Evolutionary conservation across 2,329 filamentous ascomycete species (phyloP), one percentile per base, ranked within the genome.

Genomic region (Lecanicillium sp.): DNA sequence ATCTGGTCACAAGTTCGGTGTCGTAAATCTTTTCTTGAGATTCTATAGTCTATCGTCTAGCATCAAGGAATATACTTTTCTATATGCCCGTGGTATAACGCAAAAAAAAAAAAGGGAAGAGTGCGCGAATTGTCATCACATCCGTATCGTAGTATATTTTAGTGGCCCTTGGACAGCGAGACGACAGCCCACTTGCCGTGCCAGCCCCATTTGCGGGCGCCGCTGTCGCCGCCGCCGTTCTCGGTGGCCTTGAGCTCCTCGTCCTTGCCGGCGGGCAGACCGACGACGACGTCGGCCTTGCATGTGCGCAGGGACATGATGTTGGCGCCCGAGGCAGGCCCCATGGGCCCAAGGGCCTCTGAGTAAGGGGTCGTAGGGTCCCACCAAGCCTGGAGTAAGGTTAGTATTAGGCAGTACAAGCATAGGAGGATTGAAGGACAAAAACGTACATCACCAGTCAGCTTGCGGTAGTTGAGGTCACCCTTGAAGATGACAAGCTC

Each of bases 401-500:
- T 20, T 13, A 30, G 25, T 13, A 33, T n/a, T n/a, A n/a, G n/a
- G n/a, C n/a, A n/a, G n/a, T n/a, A n/a, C n/a, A n/a, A n/a, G n/a
- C n/a, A 53, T 19, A 52, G 49, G n/a, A 29, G 29, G n/a, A n/a
- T 17, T 17, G 10, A 0, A 28, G 19, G 9, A n/a, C n/a, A n/a
- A n/a, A n/a, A n/a, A 68, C 82, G 68, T 65, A 90, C 87, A 69
- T 98, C 92, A 35, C 79, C 84, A 20, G 84, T 88, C 48, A 98
- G 62, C 62, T 98, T 98, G 44, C 92, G 74, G 62, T 97, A 98
- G 65, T 98, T 98, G 50, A 98, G 60, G 57, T 98, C 92, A 3
- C 92, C 92, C 69, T 98, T 98, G 71, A 97, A 97, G 40, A 98
- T 79, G 11, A 95, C 87, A 14, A 98, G 69, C 59, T 95, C 86